A percentile compares a stretch with the other conserved stretches of the same genome.
phyloP scores from a whole-genome alignment of 2,329 filamentous ascomycete genomes.

The Alternaria arborescens region DNA sequence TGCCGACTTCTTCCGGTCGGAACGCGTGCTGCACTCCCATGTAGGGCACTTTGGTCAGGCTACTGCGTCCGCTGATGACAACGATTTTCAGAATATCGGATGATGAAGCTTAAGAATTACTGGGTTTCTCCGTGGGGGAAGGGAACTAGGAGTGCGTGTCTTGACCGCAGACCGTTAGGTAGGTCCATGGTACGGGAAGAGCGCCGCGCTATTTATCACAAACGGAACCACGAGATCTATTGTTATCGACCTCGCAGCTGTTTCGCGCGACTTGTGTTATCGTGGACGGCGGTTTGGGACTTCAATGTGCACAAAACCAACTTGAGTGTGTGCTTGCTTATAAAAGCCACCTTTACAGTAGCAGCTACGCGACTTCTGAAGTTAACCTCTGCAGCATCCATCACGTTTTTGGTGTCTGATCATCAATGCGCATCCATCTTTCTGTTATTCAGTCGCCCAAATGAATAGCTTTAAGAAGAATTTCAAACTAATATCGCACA shows the following conservation, averaged over 20 bases:
- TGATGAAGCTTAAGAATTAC: neutral
- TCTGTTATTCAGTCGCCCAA: too few relatives aligned
- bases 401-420: too few relatives aligned
- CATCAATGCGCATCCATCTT: too few relatives aligned
- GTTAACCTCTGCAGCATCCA: too few relatives aligned
- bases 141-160: neutral
- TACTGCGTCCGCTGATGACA: neutral
- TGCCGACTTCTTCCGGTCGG: constrained; percentile 3
- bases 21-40: neutral
- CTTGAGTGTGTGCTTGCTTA: too few relatives aligned
- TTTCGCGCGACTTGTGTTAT: too few relatives aligned
- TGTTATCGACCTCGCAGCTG: neutral
- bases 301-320: too few relatives aligned
- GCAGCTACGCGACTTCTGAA: too few relatives aligned
- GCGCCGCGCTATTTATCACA: neutral
- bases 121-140: neutral
- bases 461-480: too few relatives aligned
- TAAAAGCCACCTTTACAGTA: too few relatives aligned
- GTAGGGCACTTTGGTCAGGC: neutral
- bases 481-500: too few relatives aligned
- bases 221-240: neutral
- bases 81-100: neutral
- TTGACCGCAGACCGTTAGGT: neutral
- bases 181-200: neutral
- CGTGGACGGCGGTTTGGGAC: too few relatives aligned